Evolutionary conservation across 2,329 filamentous ascomycete genomes (phyloP).

Genomic region (Paecilomyces fulvus): DNA sequence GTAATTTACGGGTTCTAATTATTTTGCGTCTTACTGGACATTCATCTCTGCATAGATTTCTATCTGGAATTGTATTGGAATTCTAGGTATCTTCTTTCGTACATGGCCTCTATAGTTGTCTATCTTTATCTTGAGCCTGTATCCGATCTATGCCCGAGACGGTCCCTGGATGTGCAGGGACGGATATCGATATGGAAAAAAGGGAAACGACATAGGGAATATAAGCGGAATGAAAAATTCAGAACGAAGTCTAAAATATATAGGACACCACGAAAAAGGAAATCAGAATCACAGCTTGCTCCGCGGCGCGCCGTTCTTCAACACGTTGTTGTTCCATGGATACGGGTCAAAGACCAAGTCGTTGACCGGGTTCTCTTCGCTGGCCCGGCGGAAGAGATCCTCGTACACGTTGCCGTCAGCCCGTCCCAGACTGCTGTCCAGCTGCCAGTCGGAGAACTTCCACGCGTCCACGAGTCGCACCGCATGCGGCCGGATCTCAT

Average conservation of each 20-base stretch:
- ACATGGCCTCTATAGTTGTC: neutral
- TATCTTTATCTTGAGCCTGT: neutral
- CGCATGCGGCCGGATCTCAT: conserved; percentile 65
- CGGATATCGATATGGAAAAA: neutral
- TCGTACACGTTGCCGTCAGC: conserved; percentile 70
- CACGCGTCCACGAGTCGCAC: conserved; percentile 64
- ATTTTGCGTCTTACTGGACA: no score
- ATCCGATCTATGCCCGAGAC: neutral
- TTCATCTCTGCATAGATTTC: no score
- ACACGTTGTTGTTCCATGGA: conserved; percentile 39
- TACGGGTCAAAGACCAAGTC: conserved; percentile 59
- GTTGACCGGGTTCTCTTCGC: conserved; percentile 65
- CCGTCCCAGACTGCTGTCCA: conserved; percentile 62
- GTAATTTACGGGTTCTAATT: no score
- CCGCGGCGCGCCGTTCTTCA: conserved; percentile 44
- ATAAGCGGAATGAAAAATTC: neutral
- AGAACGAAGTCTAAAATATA: no score
- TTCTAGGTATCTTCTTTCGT: neutral
- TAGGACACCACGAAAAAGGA: neutral
- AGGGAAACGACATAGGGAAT: neutral
- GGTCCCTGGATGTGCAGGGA: neutral
- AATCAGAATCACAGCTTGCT: conserved; percentile 28
- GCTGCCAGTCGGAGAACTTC: conserved; percentile 70
- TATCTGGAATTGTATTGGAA: neutral
- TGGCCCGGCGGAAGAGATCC: conserved; percentile 65